Base-by-base conservation (phyloP, 805 yeast species). In the Candida suzukii region DNA sequence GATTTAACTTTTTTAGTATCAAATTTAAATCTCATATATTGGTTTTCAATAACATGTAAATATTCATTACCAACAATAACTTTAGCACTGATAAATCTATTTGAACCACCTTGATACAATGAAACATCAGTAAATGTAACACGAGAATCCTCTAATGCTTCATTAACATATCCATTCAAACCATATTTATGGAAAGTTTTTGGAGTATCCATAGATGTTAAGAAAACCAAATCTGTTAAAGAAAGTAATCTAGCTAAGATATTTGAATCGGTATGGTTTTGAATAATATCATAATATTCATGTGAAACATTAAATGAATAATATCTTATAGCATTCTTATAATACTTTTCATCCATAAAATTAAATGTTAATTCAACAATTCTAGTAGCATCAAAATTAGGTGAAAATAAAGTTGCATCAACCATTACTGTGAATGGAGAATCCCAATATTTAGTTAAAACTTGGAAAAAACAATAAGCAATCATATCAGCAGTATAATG, bases 401-500 rank as follows among this genome's bases (percentile, higher is more conserved):
- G 38, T 3, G 40, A 40, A 53, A 71, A 78, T 12, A 78, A 80
- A 0, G 95, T 83, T 48, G 85, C 78, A 57, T 88, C 95, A 44
- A 76, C 49, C 7, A 87, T 73, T 38, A 80, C 45, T 45, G 77
- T 74, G 55, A 72, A 85, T 42, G 76, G 77, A 26, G 75, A 70
- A 18, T 80, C 78, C 90, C 95, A 83, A 21, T 85, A 70, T 53
- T 80, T 83, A 40, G 82, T 73, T 16, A 81, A 73, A 4, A 76
- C 70, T 49, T 83, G 88, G 40, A 84, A 71, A 8, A 80, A 50
- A 44, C 81, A 71, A 59, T 74, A 87, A 20, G 76, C 62, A 21
- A 81, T 60, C 4, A 75, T 61, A 35, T 83, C 82, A 0, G 70
- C 54, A 35, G 73, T 74, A 13, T 57, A 37, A 10, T 57, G 58